phyloP scores from a whole-genome alignment of 768 basidiomycete genomes.

The Tulasnella sp. region DNA sequence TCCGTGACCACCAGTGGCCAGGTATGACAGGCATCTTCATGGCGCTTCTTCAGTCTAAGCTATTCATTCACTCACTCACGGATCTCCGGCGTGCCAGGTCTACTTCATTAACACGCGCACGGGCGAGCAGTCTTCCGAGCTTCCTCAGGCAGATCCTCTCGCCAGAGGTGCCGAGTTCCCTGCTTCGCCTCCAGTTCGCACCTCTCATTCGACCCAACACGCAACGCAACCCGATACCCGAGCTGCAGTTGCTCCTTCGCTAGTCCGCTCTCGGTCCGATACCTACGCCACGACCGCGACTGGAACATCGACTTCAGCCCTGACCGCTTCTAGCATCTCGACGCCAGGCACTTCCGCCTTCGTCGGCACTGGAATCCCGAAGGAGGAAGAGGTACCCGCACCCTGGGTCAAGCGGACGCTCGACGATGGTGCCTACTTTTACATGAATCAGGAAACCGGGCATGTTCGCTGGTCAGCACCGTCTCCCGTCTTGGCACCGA shows the following conservation, averaged over 20 bases:
- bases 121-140: constrained; percentile 41
- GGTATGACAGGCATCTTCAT: constrained; percentile 50
- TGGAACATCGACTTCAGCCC: background rate
- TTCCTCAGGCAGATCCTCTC: constrained; percentile 30
- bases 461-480: constrained; percentile 71
- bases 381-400: constrained; percentile 52
- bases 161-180: constrained; percentile 9
- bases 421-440: constrained; percentile 84
- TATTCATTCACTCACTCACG: background rate
- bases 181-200: background rate
- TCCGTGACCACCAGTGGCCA: constrained; percentile 80
- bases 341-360: constrained; percentile 24
- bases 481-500: constrained; percentile 14
- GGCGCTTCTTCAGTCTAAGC: constrained; percentile 2
- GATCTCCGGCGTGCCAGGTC: constrained; percentile 58
- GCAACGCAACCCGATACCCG: background rate
- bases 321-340: constrained; percentile 17
- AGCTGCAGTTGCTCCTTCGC: background rate
- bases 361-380: constrained; percentile 1
- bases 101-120: constrained; percentile 85
- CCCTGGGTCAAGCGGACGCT: constrained; percentile 82
- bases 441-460: constrained; percentile 71
- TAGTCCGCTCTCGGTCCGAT: constrained; percentile 29
- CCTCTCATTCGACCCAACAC: constrained; percentile 23
- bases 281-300: constrained; percentile 27